phyloP scores from a whole-genome alignment of 768 basidiomycete species.

The Leucogyrophana mollusca region DNA sequence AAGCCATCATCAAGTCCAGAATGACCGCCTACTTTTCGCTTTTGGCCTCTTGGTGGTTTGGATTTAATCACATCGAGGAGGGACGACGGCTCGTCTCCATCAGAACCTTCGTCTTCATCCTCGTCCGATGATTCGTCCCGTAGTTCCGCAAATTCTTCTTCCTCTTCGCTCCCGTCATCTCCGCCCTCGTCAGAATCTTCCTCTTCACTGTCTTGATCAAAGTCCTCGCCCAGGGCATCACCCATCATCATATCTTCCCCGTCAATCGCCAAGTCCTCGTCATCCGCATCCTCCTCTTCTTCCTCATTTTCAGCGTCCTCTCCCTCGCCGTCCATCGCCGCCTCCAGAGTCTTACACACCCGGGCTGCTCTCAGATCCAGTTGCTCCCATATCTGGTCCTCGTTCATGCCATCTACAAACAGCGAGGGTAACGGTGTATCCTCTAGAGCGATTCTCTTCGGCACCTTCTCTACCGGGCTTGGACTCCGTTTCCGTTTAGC shows the following conservation, averaged over 20 bases:
- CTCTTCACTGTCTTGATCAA: conserved; percentile 25
- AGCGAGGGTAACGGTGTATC: conserved; percentile 77
- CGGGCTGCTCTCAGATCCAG: conserved; percentile 76
- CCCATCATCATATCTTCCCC: conserved; percentile 31
- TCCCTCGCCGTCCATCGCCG: conserved; percentile 54
- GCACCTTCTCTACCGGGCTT: conserved; percentile 31
- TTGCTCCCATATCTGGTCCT: conserved; percentile 93
- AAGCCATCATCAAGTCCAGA: conserved; percentile 83
- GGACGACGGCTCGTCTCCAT: conserved; percentile 18
- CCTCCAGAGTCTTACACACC: conserved; percentile 68
- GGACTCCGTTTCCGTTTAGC: conserved; percentile 42
- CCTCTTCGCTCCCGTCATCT: conserved; percentile 24
- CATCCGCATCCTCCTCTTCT: conserved; percentile 29
- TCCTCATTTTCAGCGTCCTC: conserved; percentile 30
- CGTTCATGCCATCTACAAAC: conserved; percentile 74
- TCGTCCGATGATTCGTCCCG: conserved; percentile 39
- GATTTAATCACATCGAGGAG: conserved; percentile 23
- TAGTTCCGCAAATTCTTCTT: conserved; percentile 29
- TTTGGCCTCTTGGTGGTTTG: conserved; percentile 23
- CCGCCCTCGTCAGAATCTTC: conserved; percentile 21
- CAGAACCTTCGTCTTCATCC: conserved; percentile 28
- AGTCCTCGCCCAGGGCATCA: conserved; percentile 23
- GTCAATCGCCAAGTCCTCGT: too few relatives aligned
- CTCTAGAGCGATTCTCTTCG: conserved; percentile 33
- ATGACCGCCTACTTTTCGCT: conserved; percentile 26